Evolutionary conservation across 441 rosid genomes (phyloP).

Genomic region (Cnidoscolus chayamansa): DNA sequence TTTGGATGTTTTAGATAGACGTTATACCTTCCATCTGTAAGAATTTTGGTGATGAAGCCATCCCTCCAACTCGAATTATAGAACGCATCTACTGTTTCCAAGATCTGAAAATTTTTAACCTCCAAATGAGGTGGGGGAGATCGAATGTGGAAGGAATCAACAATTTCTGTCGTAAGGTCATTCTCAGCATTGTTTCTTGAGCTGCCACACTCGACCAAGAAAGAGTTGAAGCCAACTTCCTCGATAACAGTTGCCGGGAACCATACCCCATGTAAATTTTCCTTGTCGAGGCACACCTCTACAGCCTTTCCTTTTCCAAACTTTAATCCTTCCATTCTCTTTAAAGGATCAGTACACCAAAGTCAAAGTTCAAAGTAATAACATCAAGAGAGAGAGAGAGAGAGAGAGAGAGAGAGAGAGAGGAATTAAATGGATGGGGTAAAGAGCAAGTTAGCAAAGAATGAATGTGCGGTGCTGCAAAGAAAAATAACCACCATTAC

Average conservation of each 20-base stretch:
- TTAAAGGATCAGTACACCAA: constrained; percentile 18
- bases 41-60: constrained; percentile 37
- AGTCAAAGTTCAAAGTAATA: not conserved
- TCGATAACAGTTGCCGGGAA: constrained; percentile 43
- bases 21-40: constrained; percentile 29
- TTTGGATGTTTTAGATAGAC: constrained; percentile 33
- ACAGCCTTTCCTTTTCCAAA: constrained; percentile 45
- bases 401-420: not conserved
- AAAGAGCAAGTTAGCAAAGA: not conserved
- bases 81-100: constrained; percentile 45
- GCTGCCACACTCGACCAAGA: constrained; percentile 33
- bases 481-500: not conserved
- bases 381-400: not conserved
- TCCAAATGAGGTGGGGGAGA: constrained; percentile 39
- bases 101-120: constrained; percentile 31
- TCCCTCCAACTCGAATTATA: constrained; percentile 37
- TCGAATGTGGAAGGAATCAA: constrained; percentile 39
- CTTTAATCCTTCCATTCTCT: constrained; percentile 40
- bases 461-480: too few relatives aligned
- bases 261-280: constrained; percentile 34
- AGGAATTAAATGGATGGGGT: not conserved
- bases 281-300: constrained; percentile 37
- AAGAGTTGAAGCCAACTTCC: constrained; percentile 37
- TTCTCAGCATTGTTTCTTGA: constrained; percentile 24
- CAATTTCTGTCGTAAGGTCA: constrained; percentile 17